phyloP scores from a whole-genome alignment of 768 basidiomycete genomes.

The Macrocybe gigantea region DNA sequence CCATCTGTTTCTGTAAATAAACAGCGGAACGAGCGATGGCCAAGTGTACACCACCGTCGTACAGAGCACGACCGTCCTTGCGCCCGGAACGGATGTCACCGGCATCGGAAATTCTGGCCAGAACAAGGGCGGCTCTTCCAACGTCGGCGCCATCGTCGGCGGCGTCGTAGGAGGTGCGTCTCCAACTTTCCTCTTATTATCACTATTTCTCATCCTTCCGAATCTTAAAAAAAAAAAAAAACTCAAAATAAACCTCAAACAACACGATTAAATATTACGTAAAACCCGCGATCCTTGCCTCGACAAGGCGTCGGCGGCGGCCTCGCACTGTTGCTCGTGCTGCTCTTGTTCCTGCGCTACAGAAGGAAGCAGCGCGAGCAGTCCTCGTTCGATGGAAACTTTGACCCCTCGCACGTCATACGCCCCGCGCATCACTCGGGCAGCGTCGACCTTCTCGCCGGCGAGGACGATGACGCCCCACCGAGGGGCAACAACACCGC shows the following conservation, averaged over 20 bases:
- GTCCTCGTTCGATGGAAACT: constrained; percentile 32
- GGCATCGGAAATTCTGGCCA: background rate
- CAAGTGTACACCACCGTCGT: constrained; percentile 21
- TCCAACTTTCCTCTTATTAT: background rate
- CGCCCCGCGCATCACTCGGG: constrained; percentile 6
- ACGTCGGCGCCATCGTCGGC: constrained; percentile 43
- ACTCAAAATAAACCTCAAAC: too few species aligned
- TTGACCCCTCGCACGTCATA: constrained; percentile 25
- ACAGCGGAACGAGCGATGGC: constrained; percentile 16
- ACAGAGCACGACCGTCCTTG: constrained; percentile 17
- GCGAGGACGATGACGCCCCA: constrained; percentile 8
- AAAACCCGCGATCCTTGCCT: too few species aligned
- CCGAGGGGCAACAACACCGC: constrained; percentile 19
- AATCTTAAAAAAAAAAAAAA: too few species aligned
- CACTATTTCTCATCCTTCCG: background rate
- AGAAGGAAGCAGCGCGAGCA: constrained; percentile 14
- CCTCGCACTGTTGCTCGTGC: constrained; percentile 16
- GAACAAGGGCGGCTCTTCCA: constrained; percentile 7
- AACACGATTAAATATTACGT: too few species aligned
- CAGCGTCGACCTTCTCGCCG: constrained; percentile 7
- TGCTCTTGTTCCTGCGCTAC: constrained; percentile 20
- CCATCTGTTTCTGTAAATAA: background rate
- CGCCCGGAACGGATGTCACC: constrained; percentile 17
- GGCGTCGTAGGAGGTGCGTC: constrained; percentile 43
- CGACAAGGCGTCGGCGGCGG: constrained; percentile 20